Percentiles rank a stretch among this genome's conserved stretches.
These are phyloP conservation scores for Starmera amethionina DNA, from an alignment of 805 yeast genomes.

Conservation along the genomic window DNA sequence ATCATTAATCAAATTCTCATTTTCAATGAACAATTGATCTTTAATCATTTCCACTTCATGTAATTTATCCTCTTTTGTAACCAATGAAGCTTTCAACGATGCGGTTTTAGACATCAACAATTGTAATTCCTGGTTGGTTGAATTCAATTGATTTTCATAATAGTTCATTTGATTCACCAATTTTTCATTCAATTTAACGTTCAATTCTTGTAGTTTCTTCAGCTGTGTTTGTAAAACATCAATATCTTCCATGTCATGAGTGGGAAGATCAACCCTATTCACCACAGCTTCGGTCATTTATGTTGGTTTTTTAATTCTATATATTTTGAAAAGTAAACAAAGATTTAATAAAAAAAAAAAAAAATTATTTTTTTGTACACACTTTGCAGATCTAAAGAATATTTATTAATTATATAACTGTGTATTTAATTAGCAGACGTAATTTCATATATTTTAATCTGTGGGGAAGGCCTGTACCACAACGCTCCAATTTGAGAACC, in stretches of 20 bases:
- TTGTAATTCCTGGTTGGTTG: not conserved
- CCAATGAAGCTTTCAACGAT: not conserved
- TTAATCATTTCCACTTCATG: not conserved
- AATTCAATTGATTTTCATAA: not conserved
- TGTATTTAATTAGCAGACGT: not conserved
- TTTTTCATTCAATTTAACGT: not conserved
- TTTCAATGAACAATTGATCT: not conserved
- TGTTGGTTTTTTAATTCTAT: too few relatives aligned
- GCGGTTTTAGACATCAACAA: not conserved
- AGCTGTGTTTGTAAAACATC: not conserved
- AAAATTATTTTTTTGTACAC: too few relatives aligned
- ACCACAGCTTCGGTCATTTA: too few relatives aligned
- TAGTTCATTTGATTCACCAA: not conserved
- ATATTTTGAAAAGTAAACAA: too few relatives aligned
- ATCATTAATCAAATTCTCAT: not conserved
- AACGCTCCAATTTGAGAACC: not conserved
- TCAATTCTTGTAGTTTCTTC: not conserved
- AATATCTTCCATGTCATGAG: not conserved
- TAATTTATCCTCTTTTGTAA: not conserved
- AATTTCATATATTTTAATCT: not conserved
- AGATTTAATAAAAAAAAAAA: too few relatives aligned
- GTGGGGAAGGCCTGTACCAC: not conserved
- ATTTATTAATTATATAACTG: too few relatives aligned
- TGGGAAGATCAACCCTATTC: too few relatives aligned
- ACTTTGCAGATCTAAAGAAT: too few relatives aligned